Conservation (phyloP, 2,329 filamentous ascomycete species). For the Stagonosporopsis tanaceti region DNA sequence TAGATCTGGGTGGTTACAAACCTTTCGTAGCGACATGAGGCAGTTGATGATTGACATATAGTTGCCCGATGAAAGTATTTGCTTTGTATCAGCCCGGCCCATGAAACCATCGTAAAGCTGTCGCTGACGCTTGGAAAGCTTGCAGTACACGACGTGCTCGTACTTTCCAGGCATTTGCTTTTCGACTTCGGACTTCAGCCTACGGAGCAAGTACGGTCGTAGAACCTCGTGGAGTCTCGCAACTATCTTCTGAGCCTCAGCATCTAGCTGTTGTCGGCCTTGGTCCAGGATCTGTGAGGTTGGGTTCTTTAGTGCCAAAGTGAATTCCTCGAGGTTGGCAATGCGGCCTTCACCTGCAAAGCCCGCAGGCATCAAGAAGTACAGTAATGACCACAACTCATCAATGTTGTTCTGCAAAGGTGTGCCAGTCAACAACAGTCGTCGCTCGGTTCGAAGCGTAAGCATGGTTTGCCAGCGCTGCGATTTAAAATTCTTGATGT, state of each 20-base stretch:
- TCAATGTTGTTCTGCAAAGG: conserved; percentile 97
- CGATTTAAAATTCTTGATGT: conserved; percentile 99
- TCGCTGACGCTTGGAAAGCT: conserved; percentile 91
- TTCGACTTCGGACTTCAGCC: conserved; percentile 95
- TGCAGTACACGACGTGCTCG: conserved; percentile 95
- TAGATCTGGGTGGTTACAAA: conserved; percentile 97
- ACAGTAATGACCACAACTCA: conserved; percentile 94
- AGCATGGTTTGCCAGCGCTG: conserved; percentile 96
- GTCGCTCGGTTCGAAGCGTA: conserved; percentile 88
- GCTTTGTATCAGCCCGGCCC: conserved; percentile 85
- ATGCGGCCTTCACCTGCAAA: conserved; percentile 87
- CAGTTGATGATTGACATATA: conserved; percentile 99
- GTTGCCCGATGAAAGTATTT: conserved; percentile 89
- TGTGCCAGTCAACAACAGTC: conserved; percentile 89
- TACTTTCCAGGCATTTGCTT: conserved; percentile 99
- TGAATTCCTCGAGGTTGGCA: conserved; percentile 93
- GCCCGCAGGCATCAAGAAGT: conserved; percentile 93
- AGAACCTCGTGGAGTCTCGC: conserved; percentile 93
- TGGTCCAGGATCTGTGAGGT: conserved; percentile 97
- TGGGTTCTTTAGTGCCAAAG: conserved; percentile 93
- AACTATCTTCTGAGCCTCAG: conserved; percentile 90
- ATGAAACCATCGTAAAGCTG: conserved; percentile 97
- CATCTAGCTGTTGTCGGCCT: conserved; percentile 90
- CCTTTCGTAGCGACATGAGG: conserved; percentile 94
- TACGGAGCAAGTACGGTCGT: conserved; percentile 86